Evolutionary conservation across 352 stramenopile species (phyloP).

Genomic region (Blastocystis sp.): DNA sequence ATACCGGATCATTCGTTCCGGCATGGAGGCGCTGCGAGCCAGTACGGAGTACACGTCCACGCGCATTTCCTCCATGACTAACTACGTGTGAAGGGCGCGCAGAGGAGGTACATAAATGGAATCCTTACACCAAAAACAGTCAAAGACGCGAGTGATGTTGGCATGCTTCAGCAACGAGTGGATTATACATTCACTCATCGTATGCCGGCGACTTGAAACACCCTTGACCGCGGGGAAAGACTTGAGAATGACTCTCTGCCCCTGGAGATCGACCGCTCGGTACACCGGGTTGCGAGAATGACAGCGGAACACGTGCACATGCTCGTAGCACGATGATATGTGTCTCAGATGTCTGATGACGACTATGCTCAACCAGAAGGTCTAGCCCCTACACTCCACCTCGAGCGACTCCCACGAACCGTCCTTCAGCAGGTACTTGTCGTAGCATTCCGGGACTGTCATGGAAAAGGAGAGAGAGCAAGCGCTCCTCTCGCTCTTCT

Average conservation of each 20-base stretch:
- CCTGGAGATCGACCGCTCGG: not conserved
- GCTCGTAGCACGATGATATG: not conserved
- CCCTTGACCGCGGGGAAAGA: not conserved
- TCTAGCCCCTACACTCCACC: not conserved
- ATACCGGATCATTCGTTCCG: not conserved
- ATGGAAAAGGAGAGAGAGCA: not conserved
- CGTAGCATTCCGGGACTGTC: not conserved
- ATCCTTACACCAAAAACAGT: not conserved
- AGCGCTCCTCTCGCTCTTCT: not conserved
- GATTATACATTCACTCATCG: not conserved
- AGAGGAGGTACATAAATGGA: not conserved
- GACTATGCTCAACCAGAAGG: not conserved
- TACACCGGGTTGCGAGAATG: not conserved
- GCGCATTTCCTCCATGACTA: not conserved
- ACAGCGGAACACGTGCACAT: not conserved
- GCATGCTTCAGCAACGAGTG: not conserved
- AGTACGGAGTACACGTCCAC: not conserved
- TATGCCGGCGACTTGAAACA: not conserved
- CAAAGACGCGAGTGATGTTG: not conserved
- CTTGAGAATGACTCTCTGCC: not conserved
- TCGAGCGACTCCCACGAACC: not conserved
- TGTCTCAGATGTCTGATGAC: not conserved
- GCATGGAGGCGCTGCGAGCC: not conserved
- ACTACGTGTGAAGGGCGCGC: not conserved
- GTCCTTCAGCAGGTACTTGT: not conserved